Evolutionary conservation across 2,329 filamentous ascomycete species (phyloP), one percentile per base, ranked within the genome.

Genomic region (Fusarium sacchari): DNA sequence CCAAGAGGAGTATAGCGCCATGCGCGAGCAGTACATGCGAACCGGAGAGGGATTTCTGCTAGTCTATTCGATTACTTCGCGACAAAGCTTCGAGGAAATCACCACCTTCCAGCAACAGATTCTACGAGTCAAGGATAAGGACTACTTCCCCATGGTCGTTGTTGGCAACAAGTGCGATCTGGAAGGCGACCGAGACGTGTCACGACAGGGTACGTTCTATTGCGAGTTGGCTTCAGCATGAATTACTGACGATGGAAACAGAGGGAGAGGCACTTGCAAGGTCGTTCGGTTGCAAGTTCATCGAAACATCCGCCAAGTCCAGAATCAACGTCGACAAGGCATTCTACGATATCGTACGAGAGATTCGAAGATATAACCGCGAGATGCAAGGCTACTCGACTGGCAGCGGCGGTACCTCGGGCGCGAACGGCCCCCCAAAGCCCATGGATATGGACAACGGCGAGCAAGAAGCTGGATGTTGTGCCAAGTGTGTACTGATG

Each of bases 101-200:
- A 93, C 95, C 85, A 97, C 95, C 55, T 98, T 98, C 86, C 95
- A 98, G 85, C 95, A 98, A 88, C 96, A 99, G 85, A 99, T 99
- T 82, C 88, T 99, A 78, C 88, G 96, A 78, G 96, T 99, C 79
- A 99, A 99, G 89, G 96, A 98, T 87, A 98, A 97, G 90, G 96
- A 99, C 86, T 97, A 98, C 84, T 99, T 99, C 88, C 96, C 96
- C 78, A 98, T 99, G 88, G 97, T 98, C 66, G 94, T 99, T 50
- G 96, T 98, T 46, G 96, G 95, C 79, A 99, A 99, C 90, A 99
- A 99, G 89, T 98, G 96, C 86, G 96, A 99, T 94, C 86, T 99
- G 83, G 96, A 98, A 81, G 88, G 88, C 78, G 96, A 99, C 85
- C 91, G 96, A 81, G 93, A 96, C 80, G 96, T 99, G 68, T 93